Conservation (phyloP, 1,284 basidiomycete genomes). For the Ceratobasidium sp. region DNA sequence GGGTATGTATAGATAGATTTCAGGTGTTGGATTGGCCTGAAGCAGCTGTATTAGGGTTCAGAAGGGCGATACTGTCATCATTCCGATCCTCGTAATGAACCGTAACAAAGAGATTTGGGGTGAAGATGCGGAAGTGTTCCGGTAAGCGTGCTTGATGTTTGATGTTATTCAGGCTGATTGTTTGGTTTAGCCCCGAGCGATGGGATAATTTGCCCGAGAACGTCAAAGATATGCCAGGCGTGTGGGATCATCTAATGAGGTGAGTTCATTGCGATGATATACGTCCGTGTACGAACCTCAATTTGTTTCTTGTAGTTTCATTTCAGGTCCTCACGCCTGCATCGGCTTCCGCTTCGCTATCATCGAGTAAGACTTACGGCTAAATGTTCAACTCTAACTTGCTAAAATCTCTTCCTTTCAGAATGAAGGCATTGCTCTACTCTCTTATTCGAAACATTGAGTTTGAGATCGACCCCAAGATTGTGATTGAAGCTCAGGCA, state of each 20-base stretch:
- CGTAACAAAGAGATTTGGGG: conserved; percentile 45
- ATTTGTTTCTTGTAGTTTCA: conserved; percentile 52
- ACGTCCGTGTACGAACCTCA: background rate
- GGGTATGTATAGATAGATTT: conserved; percentile 62
- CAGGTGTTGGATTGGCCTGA: background rate
- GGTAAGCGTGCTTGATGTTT: conserved; percentile 11
- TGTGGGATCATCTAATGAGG: conserved; percentile 70
- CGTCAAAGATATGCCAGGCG: conserved; percentile 65
- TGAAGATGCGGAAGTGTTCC: conserved; percentile 46
- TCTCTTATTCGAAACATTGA: conserved; percentile 31
- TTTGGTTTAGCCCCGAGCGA: conserved; percentile 65
- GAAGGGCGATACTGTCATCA: conserved; percentile 30
- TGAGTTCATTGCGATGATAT: conserved; percentile 59
- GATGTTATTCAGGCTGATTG: background rate
- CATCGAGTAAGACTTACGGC: conserved; percentile 64
- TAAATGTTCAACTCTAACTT: background rate
- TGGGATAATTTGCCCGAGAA: conserved; percentile 67
- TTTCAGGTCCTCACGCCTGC: conserved; percentile 58
- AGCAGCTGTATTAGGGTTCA: conserved; percentile 8
- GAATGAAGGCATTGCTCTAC: conserved; percentile 35
- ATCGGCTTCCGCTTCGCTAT: conserved; percentile 79
- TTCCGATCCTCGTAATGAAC: conserved; percentile 43
- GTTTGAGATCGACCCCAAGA: conserved; percentile 30
- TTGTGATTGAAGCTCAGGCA: conserved; percentile 33
- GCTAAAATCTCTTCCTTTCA: background rate